These are phyloP conservation scores for Trametes cingulata DNA, from an alignment of 768 basidiomycete species.

Conservation along the genomic window DNA sequence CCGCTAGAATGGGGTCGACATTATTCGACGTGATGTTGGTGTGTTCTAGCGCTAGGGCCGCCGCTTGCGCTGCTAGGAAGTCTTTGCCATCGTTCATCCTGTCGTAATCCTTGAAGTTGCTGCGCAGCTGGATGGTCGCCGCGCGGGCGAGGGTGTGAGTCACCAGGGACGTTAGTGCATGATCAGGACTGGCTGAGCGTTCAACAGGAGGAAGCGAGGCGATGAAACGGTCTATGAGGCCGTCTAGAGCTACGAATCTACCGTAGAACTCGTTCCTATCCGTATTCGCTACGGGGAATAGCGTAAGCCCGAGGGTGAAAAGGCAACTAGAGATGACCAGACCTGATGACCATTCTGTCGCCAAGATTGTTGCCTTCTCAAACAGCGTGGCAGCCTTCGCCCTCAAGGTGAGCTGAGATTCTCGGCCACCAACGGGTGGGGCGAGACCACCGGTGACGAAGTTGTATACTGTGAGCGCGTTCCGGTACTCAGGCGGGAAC, in stretches of 20 bases:
- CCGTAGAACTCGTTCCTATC: slow-evolving; percentile 18
- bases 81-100: slow-evolving; percentile 26
- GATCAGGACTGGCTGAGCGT: slow-evolving; percentile 2
- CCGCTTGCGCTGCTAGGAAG: slow-evolving; percentile 20
- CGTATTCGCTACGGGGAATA: neutral
- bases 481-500: slow-evolving; percentile 45
- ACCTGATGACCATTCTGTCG: slow-evolving; percentile 39
- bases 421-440: slow-evolving; percentile 32
- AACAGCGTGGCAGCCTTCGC: slow-evolving; percentile 61
- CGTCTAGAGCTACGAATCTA: slow-evolving; percentile 22
- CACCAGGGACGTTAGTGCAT: slow-evolving; percentile 31
- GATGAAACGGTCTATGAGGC: slow-evolving; percentile 27
- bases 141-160: slow-evolving; percentile 50
- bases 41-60: slow-evolving; percentile 8
- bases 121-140: slow-evolving; percentile 54
- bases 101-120: slow-evolving; percentile 44
- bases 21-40: neutral
- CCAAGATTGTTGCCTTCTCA: slow-evolving; percentile 58
- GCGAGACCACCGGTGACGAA: slow-evolving; percentile 43
- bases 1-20: slow-evolving; percentile 25
- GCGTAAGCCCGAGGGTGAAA: neutral
- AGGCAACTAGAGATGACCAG: neutral
- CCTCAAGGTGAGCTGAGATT: slow-evolving; percentile 40
- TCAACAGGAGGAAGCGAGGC: slow-evolving; percentile 23
- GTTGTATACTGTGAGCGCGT: slow-evolving; percentile 48